These are phyloP conservation scores for Tagetes patula DNA, from an alignment of 129 eudicot species.

Conservation along the genomic window DNA sequence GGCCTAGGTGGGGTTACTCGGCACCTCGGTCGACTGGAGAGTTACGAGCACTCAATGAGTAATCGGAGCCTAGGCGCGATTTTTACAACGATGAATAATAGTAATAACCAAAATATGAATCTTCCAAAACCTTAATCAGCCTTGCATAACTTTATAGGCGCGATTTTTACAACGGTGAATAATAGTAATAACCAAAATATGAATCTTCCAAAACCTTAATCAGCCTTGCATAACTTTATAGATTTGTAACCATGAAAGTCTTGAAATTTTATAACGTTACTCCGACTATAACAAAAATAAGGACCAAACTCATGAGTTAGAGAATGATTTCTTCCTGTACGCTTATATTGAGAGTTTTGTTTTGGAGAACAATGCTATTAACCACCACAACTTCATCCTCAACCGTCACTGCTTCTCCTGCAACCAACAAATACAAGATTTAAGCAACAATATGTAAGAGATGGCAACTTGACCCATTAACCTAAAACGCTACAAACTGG, in stretches of 20 bases:
- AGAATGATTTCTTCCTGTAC: constrained; percentile 89
- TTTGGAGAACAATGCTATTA: constrained; percentile 87
- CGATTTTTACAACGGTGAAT: no score
- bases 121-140: neutral
- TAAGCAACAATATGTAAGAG: neutral
- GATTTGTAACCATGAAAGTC: constrained; percentile 1
- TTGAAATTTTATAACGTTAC: constrained; percentile 1
- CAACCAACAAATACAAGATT: constrained; percentile 19
- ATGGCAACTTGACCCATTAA: neutral
- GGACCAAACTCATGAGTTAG: constrained; percentile 10
- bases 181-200: neutral
- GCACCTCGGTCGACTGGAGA: no score
- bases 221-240: neutral
- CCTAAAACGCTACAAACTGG: neutral
- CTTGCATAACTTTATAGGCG: neutral
- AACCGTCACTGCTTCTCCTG: constrained; percentile 88
- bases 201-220: neutral
- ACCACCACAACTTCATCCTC: constrained; percentile 95
- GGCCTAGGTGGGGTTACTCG: no score
- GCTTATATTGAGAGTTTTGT: constrained; percentile 78
- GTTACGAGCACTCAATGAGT: no score
- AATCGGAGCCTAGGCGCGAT: neutral
- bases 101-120: neutral
- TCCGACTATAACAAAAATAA: neutral
- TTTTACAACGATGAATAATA: no score